These are phyloP conservation scores for Penicillium parvum DNA, from an alignment of 495 filamentous ascomycete species.

Conservation along the genomic window DNA sequence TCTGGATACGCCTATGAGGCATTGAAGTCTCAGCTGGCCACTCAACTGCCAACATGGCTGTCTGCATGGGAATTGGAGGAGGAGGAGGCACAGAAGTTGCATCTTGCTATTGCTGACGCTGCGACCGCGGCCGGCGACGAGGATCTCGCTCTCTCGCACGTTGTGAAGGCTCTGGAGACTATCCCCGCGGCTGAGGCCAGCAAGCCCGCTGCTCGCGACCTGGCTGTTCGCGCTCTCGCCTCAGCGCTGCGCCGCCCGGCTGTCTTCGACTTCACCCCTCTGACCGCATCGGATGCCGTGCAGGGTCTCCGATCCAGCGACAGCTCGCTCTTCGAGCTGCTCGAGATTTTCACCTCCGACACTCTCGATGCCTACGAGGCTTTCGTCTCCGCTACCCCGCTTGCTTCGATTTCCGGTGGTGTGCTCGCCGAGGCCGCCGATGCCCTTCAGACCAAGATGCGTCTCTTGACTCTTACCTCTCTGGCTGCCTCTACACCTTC, in stretches of 20 bases:
- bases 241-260: conserved; percentile 68
- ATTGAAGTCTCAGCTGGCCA: conserved; percentile 71
- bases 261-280: conserved; percentile 91
- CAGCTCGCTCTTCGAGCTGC: conserved; percentile 76
- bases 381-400: conserved; percentile 56
- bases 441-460: conserved; percentile 88
- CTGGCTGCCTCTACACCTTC: conserved; percentile 76
- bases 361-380: conserved; percentile 91
- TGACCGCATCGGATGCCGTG: conserved; percentile 79
- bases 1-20: conserved; percentile 70
- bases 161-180: conserved; percentile 77
- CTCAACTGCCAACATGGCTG: conserved; percentile 74
- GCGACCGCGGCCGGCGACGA: conserved; percentile 73
- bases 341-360: conserved; percentile 92
- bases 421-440: conserved; percentile 59
- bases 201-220: conserved; percentile 66
- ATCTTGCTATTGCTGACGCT: conserved; percentile 69
- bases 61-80: conserved; percentile 75
- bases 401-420: conserved; percentile 40
- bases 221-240: conserved; percentile 80
- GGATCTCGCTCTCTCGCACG: conserved; percentile 74
- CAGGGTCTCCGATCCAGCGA: conserved; percentile 82
- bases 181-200: conserved; percentile 70
- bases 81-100: conserved; percentile 77
- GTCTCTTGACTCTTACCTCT: conserved; percentile 86